phyloP scores from a whole-genome alignment of 2,329 filamentous ascomycete species.

The Calonectria pseudoturangicola region DNA sequence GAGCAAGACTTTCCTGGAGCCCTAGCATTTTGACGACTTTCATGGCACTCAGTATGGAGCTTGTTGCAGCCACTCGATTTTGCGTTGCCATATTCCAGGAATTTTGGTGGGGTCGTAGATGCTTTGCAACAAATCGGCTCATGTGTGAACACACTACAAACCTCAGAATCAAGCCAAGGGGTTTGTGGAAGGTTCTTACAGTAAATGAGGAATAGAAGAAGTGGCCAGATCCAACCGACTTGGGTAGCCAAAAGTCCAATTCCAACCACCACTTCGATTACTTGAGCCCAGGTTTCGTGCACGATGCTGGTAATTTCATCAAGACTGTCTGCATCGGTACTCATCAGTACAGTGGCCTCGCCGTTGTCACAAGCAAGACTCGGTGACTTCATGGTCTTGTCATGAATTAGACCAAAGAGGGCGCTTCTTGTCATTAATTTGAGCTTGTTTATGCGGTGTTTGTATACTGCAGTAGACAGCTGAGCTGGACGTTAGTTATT shows the following conservation, averaged over 20 bases:
- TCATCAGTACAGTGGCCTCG: slow-evolving; percentile 1
- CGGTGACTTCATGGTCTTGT: not conserved
- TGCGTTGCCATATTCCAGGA: not conserved
- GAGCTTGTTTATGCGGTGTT: not conserved
- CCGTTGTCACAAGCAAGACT: slow-evolving; percentile 6
- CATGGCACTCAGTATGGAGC: not conserved
- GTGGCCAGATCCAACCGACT: slow-evolving; percentile 9
- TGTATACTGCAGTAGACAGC: not conserved
- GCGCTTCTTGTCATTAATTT: slow-evolving; percentile 3
- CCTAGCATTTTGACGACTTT: slow-evolving; percentile 2
- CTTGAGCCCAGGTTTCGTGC: not conserved
- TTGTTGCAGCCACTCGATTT: not conserved
- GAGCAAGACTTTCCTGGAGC: not conserved
- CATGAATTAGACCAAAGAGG: not conserved
- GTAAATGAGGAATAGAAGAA: not conserved
- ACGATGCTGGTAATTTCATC: not conserved
- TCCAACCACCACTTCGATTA: not conserved
- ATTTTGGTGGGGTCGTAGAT: not conserved
- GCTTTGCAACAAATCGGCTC: slow-evolving; percentile 4
- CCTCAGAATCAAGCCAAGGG: not conserved
- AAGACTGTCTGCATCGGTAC: not conserved
- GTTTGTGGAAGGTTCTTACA: not conserved
- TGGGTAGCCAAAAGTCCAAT: not conserved
- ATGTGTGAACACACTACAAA: not conserved
- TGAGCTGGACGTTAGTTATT: not conserved